Evolutionary conservation across 805 yeast species (phyloP).

Genomic region (Torulaspora maleeae): DNA sequence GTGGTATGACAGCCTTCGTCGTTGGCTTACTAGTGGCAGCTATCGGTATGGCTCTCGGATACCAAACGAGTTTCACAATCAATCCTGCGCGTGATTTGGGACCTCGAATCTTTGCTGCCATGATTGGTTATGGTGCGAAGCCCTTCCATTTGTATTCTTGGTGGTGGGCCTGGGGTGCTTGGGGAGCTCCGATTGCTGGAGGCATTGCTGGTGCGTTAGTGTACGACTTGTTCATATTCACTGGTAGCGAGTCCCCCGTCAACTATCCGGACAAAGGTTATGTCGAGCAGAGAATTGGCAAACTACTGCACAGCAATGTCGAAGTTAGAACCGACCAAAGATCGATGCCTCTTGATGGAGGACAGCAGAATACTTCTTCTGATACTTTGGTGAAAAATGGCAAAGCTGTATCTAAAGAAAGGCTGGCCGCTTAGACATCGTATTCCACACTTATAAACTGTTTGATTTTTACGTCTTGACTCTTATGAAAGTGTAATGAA

Average conservation of each 20-base stretch:
- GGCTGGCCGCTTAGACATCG: too few relatives aligned
- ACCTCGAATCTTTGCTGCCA: conserved; percentile 42
- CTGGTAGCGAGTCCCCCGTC: conserved; percentile 43
- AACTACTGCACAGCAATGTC: conserved; percentile 9
- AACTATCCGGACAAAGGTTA: conserved; percentile 34
- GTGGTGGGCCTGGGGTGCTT: conserved; percentile 38
- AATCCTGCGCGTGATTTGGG: conserved; percentile 47
- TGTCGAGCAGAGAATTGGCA: conserved; percentile 16
- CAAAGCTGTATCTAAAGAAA: neutral
- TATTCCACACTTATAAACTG: too few relatives aligned
- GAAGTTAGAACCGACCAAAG: neutral
- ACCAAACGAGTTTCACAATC: conserved; percentile 46
- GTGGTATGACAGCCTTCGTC: conserved; percentile 40
- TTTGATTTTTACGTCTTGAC: too few relatives aligned
- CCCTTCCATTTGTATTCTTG: conserved; percentile 24
- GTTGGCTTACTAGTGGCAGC: conserved; percentile 40
- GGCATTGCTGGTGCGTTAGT: conserved; percentile 41
- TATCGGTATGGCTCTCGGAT: conserved; percentile 44
- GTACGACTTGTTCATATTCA: conserved; percentile 42
- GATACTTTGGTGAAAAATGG: conserved; percentile 1
- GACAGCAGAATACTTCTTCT: conserved; percentile 1
- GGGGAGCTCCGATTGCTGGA: conserved; percentile 43
- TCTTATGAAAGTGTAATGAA: neutral
- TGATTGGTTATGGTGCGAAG: conserved; percentile 39
- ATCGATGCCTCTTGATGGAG: neutral